Conservation (phyloP, 179 eudicot species). For the Silene coronaria region DNA sequence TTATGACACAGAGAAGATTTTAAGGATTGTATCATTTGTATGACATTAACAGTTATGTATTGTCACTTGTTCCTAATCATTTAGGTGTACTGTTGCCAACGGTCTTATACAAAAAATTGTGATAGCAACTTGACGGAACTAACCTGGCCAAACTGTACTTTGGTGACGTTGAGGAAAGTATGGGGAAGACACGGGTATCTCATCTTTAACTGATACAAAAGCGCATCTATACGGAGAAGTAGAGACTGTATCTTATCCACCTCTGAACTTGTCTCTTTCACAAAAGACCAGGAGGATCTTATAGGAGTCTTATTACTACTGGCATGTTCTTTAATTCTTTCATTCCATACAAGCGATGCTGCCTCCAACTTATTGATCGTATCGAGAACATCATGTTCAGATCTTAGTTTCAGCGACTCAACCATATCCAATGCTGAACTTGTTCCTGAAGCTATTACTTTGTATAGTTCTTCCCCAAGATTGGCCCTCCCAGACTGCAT, state of each 20-base stretch:
- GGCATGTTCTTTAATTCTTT: constrained; percentile 42
- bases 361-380: constrained; percentile 76
- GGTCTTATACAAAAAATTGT: neutral
- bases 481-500: constrained; percentile 67
- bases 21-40: no score
- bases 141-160: constrained; percentile 78
- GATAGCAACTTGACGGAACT: constrained; percentile 19
- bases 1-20: no score
- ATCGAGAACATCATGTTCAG: constrained; percentile 64
- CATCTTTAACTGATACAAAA: constrained; percentile 51
- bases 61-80: no score
- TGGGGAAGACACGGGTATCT: constrained; percentile 81
- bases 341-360: constrained; percentile 71
- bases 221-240: constrained; percentile 45
- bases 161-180: constrained; percentile 67
- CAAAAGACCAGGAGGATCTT: constrained; percentile 65
- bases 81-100: no score
- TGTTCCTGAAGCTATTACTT: constrained; percentile 44
- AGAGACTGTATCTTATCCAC: constrained; percentile 47
- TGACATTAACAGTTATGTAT: no score
- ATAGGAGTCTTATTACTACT: constrained; percentile 38
- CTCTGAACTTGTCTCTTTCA: constrained; percentile 54
- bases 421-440: constrained; percentile 43
- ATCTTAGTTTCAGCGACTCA: constrained; percentile 44
- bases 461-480: constrained; percentile 76